phyloP scores from a whole-genome alignment of 2,329 filamentous ascomycete genomes.

The Pseudogymnoascus destructans region DNA sequence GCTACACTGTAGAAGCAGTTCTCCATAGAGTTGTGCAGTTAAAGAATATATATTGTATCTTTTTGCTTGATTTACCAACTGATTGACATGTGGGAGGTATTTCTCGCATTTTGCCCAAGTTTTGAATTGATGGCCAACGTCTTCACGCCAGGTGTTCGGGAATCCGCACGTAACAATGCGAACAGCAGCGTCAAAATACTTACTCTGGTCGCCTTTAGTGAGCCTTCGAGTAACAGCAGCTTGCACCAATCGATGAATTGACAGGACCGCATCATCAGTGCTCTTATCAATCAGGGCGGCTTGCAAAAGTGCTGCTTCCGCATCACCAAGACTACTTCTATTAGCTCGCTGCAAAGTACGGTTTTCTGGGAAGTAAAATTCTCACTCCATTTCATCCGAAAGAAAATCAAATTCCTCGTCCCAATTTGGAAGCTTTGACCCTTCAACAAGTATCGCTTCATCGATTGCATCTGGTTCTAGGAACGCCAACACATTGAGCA shows the following conservation, averaged over 20 bases:
- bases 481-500: constrained; percentile 22
- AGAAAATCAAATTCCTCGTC: constrained; percentile 19
- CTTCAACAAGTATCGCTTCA: constrained; percentile 20
- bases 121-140: constrained; percentile 21
- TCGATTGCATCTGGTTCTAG: constrained; percentile 23
- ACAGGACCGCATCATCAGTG: constrained; percentile 14
- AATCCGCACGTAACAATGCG: constrained; percentile 21
- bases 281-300: constrained; percentile 18
- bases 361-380: not conserved
- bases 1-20: constrained; percentile 21
- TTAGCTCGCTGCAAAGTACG: not conserved
- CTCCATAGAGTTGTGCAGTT: constrained; percentile 17
- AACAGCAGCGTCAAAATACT: constrained; percentile 19
- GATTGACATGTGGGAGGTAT: constrained; percentile 24
- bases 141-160: constrained; percentile 20
- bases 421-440: constrained; percentile 14
- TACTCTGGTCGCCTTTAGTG: constrained; percentile 8
- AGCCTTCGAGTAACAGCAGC: constrained; percentile 15
- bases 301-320: constrained; percentile 17
- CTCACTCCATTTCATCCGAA: constrained; percentile 24
- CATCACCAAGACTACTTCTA: constrained; percentile 15
- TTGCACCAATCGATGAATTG: constrained; percentile 21
- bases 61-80: constrained; percentile 19
- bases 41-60: constrained; percentile 12
- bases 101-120: constrained; percentile 23